These are phyloP conservation scores for Aschersonia sp. DNA, from an alignment of 2,329 filamentous ascomycete species.

Conservation along the genomic window DNA sequence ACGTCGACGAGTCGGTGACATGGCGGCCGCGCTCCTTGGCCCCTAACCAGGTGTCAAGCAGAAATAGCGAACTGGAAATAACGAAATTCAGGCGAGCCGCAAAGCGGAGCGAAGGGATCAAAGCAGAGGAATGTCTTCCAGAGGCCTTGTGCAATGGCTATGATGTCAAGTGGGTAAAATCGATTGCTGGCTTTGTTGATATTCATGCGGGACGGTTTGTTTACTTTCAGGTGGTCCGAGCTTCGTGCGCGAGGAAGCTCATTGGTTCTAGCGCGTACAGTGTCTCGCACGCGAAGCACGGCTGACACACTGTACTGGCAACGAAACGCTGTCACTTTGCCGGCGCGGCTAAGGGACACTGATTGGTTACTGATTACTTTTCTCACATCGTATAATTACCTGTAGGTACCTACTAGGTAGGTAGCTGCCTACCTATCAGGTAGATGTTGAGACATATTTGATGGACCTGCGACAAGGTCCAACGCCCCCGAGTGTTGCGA, in stretches of 20 bases:
- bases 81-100: constrained; percentile 2
- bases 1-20: constrained; percentile 27
- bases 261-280: not conserved
- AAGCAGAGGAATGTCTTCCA: constrained; percentile 4
- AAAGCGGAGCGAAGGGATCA: constrained; percentile 1
- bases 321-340: not conserved
- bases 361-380: not conserved
- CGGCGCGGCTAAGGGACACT: not conserved
- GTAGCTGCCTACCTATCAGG: too few species aligned
- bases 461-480: too few species aligned
- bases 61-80: not conserved
- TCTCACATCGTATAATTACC: too few species aligned
- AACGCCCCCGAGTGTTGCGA: too few species aligned
- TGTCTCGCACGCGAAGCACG: not conserved
- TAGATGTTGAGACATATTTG: too few species aligned
- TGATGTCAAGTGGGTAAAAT: constrained; percentile 5
- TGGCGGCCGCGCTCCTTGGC: constrained; percentile 8
- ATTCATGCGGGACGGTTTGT: constrained; percentile 10
- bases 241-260: not conserved
- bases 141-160: constrained; percentile 5
- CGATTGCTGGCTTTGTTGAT: constrained; percentile 7
- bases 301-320: not conserved
- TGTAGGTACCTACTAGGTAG: too few species aligned
- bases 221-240: constrained; percentile 9
- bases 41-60: not conserved